Percentiles rank a stretch among this genome's conserved stretches.
Conservation (phyloP, 108 stramenopile species). For the Discostella pseudostelligera region DNA sequence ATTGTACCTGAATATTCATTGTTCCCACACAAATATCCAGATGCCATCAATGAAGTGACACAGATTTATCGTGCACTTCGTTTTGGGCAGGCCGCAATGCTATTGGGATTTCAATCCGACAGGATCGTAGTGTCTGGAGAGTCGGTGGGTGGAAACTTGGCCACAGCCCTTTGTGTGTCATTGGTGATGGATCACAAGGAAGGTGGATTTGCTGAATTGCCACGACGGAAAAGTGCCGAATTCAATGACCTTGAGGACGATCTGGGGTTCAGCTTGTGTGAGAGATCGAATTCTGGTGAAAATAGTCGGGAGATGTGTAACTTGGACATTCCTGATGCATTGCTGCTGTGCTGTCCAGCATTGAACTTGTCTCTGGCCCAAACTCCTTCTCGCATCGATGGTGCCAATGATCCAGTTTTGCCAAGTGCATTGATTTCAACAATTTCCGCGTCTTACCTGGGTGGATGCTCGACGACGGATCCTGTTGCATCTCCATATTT, state of each 20-base stretch:
- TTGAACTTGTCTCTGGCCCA: constrained; percentile 68
- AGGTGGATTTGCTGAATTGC: constrained; percentile 20
- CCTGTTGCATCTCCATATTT: constrained; percentile 77
- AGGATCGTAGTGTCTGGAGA: constrained; percentile 81
- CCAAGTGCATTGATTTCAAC: constrained; percentile 70
- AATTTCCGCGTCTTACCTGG: constrained; percentile 71
- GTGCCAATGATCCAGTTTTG: constrained; percentile 76
- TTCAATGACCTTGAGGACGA: constrained; percentile 29
- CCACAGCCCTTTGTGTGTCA: constrained; percentile 70
- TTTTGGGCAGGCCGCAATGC: constrained; percentile 49
- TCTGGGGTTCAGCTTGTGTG: constrained; percentile 13
- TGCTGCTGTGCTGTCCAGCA: constrained; percentile 79
- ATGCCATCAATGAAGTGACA: constrained; percentile 58
- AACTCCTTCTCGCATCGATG: constrained; percentile 64
- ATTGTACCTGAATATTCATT: constrained; percentile 82
- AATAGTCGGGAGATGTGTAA: not conserved
- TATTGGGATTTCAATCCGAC: constrained; percentile 71
- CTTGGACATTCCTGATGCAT: constrained; percentile 63
- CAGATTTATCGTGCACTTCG: constrained; percentile 58
- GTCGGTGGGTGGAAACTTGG: constrained; percentile 78
- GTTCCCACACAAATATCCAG: constrained; percentile 74
- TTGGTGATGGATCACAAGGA: constrained; percentile 46
- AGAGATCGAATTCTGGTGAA: not conserved
- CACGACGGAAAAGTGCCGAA: constrained; percentile 15
- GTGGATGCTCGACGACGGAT: constrained; percentile 50